A percentile compares a stretch with the other conserved stretches of the same genome.
Conservation (phyloP, 306 rosid species). For the Medicago truncatula region DNA sequence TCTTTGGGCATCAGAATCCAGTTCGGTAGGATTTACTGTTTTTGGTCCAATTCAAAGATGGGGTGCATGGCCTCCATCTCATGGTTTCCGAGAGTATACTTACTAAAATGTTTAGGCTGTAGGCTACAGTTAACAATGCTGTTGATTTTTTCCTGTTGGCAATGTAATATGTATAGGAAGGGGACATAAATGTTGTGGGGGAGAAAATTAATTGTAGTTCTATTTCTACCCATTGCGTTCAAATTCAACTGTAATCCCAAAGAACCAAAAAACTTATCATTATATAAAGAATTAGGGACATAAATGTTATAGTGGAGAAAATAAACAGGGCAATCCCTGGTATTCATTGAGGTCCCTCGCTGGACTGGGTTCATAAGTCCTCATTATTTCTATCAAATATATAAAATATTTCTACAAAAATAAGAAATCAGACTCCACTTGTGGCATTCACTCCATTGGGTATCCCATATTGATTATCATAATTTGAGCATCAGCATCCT, state of each 20-base stretch:
- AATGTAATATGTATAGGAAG: background rate
- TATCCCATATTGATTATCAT: no score
- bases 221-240: background rate
- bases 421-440: no score
- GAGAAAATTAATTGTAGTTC: background rate
- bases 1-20: background rate
- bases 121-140: background rate
- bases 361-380: no score
- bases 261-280: background rate
- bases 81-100: background rate
- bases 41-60: no score
- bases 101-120: background rate
- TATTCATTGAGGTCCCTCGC: background rate
- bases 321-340: background rate
- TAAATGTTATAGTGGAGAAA: background rate
- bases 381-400: no score
- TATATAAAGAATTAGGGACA: background rate
- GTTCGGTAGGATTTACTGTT: background rate
- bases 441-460: no score
- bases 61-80: background rate
- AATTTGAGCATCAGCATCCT: constrained; percentile 20
- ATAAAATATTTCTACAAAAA: no score
- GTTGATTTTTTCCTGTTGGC: background rate
- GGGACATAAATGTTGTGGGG: background rate
- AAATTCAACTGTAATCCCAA: background rate